Percentiles rank a stretch among this genome's conserved stretches.
These are phyloP conservation scores for Botrytis pseudocinerea DNA, from an alignment of 2,329 filamentous ascomycete genomes.

Conservation along the genomic window DNA sequence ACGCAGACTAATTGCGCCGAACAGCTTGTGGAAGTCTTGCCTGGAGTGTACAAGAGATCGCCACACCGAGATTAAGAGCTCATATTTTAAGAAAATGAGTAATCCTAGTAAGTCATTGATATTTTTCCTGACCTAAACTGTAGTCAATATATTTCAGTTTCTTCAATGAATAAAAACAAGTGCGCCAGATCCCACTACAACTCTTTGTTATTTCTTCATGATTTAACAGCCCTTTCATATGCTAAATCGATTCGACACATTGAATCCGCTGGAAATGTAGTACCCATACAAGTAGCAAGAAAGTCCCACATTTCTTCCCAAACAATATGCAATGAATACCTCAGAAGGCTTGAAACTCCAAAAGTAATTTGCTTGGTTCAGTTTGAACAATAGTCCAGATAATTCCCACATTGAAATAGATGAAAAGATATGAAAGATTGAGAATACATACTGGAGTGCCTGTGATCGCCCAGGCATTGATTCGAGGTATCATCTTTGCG, in stretches of 20 bases:
- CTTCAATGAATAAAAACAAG: neutral
- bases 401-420: neutral
- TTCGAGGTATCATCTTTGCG: conserved; percentile 74
- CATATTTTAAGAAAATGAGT: conserved; percentile 75
- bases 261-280: neutral
- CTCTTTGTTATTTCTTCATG: neutral
- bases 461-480: conserved; percentile 89
- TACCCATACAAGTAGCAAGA: neutral
- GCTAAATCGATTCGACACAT: neutral
- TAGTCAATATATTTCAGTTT: neutral
- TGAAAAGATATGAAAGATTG: neutral
- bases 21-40: conserved; percentile 65
- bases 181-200: neutral
- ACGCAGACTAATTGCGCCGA: conserved; percentile 71
- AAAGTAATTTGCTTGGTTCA: neutral
- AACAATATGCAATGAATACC: neutral
- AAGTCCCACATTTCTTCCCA: neutral
- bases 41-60: conserved; percentile 61
- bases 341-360: neutral
- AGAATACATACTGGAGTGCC: conserved; percentile 72
- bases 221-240: neutral
- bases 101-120: conserved; percentile 78
- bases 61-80: conserved; percentile 77
- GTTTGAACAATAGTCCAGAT: neutral
- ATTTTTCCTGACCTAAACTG: conserved; percentile 54